These are phyloP conservation scores for Vachellia collinsii DNA, from an alignment of 306 rosid genomes.

Conservation along the genomic window DNA sequence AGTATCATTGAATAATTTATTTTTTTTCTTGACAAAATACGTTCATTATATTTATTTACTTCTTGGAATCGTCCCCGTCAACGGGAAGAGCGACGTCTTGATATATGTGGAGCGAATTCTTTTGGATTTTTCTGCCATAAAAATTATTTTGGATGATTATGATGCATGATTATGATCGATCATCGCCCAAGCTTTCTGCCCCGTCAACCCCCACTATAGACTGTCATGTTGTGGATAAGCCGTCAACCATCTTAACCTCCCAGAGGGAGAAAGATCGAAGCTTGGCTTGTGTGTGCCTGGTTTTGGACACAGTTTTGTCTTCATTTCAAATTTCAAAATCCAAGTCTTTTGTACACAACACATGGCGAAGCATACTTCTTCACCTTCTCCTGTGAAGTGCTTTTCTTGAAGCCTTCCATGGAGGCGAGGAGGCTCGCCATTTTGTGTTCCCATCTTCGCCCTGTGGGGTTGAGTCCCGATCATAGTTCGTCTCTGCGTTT, in stretches of 20 bases:
- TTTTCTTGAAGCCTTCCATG: constrained; percentile 28
- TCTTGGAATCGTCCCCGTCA: too few species aligned
- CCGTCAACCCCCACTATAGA: neutral
- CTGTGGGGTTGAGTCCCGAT: constrained; percentile 35
- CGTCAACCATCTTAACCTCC: constrained; percentile 4
- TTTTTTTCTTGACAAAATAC: too few species aligned
- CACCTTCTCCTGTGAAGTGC: neutral
- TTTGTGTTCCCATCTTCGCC: constrained; percentile 66
- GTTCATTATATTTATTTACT: too few species aligned
- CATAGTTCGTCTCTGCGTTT: neutral
- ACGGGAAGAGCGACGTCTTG: too few species aligned
- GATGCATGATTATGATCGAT: neutral
- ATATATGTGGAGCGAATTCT: neutral
- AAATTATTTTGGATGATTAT: neutral
- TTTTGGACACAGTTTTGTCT: neutral
- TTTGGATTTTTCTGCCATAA: neutral
- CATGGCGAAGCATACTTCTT: constrained; percentile 16
- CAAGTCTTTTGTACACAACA: neutral
- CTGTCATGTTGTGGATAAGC: neutral
- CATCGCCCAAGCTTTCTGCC: neutral
- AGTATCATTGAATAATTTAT: too few species aligned
- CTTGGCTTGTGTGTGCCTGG: neutral
- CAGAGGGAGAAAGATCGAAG: neutral
- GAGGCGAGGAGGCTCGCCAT: constrained; percentile 69
- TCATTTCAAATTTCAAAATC: constrained; percentile 22